Evolutionary conservation across 768 basidiomycete species (phyloP).

Genomic region (Termitomyces sp.): DNA sequence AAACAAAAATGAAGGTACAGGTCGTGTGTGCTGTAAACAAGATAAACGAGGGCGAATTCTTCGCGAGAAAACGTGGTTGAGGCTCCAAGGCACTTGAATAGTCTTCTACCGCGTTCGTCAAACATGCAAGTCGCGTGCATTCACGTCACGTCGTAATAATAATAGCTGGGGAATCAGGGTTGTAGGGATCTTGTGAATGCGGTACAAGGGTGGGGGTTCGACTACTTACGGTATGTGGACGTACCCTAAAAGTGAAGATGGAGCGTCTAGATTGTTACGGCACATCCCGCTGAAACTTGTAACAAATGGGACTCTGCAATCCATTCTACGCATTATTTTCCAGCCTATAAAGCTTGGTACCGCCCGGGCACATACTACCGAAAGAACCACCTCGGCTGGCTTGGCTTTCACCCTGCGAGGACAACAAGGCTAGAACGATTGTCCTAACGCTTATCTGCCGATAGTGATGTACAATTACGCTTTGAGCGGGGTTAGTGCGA

Average conservation of each 20-base stretch:
- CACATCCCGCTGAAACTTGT: neutral
- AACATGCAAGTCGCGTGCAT: neutral
- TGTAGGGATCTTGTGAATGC: constrained; percentile 1
- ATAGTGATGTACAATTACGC: neutral
- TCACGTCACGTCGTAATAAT: constrained; percentile 1
- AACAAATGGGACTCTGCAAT: neutral
- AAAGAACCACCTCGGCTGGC: neutral
- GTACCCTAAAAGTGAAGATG: neutral
- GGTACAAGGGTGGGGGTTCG: neutral
- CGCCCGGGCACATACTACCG: neutral
- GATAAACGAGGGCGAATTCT: neutral
- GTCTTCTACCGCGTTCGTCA: neutral
- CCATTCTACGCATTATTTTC: neutral
- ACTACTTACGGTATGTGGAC: neutral
- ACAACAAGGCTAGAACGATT: neutral
- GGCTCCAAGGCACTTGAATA: neutral
- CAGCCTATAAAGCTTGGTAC: neutral
- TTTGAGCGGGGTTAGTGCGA: neutral
- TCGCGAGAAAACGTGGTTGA: neutral
- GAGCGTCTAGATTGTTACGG: neutral
- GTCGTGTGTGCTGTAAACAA: neutral
- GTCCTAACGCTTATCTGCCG: neutral
- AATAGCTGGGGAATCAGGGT: constrained; percentile 3
- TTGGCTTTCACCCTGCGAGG: neutral
- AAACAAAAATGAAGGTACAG: neutral